Evolutionary conservation across 768 basidiomycete species (phyloP).

Genomic region (Sistotremastrum suecicum): DNA sequence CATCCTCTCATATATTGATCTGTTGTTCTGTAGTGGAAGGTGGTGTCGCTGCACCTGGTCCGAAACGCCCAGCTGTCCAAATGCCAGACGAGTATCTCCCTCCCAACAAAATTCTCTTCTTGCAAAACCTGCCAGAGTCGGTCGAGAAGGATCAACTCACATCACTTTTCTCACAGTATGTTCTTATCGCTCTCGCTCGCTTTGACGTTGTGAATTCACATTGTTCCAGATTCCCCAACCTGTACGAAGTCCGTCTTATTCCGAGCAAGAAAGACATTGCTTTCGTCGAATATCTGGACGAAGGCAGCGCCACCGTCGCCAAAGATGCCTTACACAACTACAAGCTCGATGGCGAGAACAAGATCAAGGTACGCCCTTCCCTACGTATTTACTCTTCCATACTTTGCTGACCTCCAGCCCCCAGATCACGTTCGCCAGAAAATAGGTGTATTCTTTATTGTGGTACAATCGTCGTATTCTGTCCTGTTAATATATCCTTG

Average conservation of each 20-base stretch:
- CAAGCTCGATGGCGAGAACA: slow-evolving; percentile 94
- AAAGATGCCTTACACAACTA: slow-evolving; percentile 97
- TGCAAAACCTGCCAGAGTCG: slow-evolving; percentile 89
- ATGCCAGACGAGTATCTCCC: slow-evolving; percentile 99
- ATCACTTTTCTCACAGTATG: slow-evolving; percentile 82
- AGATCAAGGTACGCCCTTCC: slow-evolving; percentile 70
- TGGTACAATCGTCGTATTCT: neutral
- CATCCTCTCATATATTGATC: slow-evolving; percentile 1
- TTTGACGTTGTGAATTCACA: slow-evolving; percentile 2
- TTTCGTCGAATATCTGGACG: slow-evolving; percentile 96
- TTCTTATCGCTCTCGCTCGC: slow-evolving; percentile 8
- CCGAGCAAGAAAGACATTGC: slow-evolving; percentile 96
- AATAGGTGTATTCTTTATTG: slow-evolving; percentile 21
- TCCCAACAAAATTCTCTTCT: slow-evolving; percentile 96
- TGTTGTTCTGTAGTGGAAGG: slow-evolving; percentile 34
- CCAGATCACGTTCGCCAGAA: slow-evolving; percentile 65
- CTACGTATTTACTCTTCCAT: neutral
- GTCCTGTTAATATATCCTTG: too few species aligned
- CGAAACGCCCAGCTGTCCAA: slow-evolving; percentile 76
- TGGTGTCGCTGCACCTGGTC: slow-evolving; percentile 42
- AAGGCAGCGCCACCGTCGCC: slow-evolving; percentile 76
- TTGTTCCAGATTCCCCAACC: slow-evolving; percentile 66
- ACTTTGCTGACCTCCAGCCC: slow-evolving; percentile 4
- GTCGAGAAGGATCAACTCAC: slow-evolving; percentile 89
- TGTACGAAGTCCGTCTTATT: slow-evolving; percentile 96